These are phyloP conservation scores for Aspergillus pseudoglaucus DNA, from an alignment of 2,329 filamentous ascomycete genomes.

Conservation along the genomic window DNA sequence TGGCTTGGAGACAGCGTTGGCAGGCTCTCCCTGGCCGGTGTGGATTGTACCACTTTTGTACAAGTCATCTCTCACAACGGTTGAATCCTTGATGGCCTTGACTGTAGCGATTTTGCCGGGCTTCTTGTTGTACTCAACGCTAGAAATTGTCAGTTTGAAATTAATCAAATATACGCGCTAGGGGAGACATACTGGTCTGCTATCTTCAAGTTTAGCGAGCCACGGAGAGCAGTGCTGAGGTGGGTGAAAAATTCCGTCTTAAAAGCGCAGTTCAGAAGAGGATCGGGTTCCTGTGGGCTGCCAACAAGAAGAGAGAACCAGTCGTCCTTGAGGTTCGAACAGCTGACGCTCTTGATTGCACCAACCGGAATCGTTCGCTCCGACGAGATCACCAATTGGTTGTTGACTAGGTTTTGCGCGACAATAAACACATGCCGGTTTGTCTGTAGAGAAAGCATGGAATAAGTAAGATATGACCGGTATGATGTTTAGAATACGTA, in stretches of 20 bases:
- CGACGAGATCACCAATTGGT: slow-evolving; percentile 70
- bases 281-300: slow-evolving; percentile 86
- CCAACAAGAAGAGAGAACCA: slow-evolving; percentile 92
- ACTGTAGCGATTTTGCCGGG: slow-evolving; percentile 84
- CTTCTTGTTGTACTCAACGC: slow-evolving; percentile 95
- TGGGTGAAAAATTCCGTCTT: slow-evolving; percentile 98
- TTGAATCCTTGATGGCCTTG: slow-evolving; percentile 84
- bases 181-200: slow-evolving; percentile 53
- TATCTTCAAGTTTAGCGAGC: slow-evolving; percentile 69
- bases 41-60: slow-evolving; percentile 95
- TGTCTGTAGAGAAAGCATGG: slow-evolving; percentile 42
- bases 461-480: not conserved
- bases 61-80: slow-evolving; percentile 63
- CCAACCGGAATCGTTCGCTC: slow-evolving; percentile 79
- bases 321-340: slow-evolving; percentile 79
- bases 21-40: slow-evolving; percentile 73
- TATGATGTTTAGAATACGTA: slow-evolving; percentile 18
- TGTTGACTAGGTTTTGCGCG: slow-evolving; percentile 73
- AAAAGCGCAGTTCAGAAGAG: slow-evolving; percentile 85
- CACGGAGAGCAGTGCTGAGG: slow-evolving; percentile 71
- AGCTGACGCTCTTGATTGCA: slow-evolving; percentile 79
- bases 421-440: slow-evolving; percentile 84
- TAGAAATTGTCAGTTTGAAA: slow-evolving; percentile 18
- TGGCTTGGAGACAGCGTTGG: slow-evolving; percentile 73
- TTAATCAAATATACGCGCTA: not conserved